Evolutionary conservation across 2,329 filamentous ascomycete species (phyloP), one percentile per base, ranked within the genome.

Genomic region (Hymenoscyphus occultus): DNA sequence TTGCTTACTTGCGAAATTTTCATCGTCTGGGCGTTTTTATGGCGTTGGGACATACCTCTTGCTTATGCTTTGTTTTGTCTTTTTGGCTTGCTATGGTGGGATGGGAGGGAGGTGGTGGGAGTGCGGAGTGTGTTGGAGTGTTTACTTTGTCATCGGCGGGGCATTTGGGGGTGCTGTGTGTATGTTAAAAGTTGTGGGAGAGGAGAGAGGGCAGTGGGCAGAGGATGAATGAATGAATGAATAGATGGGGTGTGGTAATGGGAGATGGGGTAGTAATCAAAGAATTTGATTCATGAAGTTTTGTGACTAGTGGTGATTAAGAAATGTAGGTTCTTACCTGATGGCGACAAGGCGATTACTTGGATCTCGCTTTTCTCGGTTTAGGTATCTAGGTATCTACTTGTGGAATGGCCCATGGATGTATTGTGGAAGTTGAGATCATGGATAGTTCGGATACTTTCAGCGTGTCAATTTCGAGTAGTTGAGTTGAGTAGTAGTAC

Each of bases 221-320:
- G 12, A 7, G 45, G 45, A 10, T 22, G 45, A 51, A n/a, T 22
- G 19, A n/a, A 51, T 51, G 45, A 19, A 51, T 51, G 45, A 51
- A 51, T 51, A 22, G 45, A 51, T 51, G 45, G 19, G 45, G 45
- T 51, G 45, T 51, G 45, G 45, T 51, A 51, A 51, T 51, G 45
- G 9, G 35, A 35, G 35, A 10, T 35, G 9, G 6, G n/a, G 12
- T 51, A 19, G 22, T 51, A 51, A 51, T 51, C 45, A 22, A 28
- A 51, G 7, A 19, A 51, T 51, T 51, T n/a, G n/a, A 51, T 51
- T 28, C 6, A 10, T 22, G 19, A 3, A n/a, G 7, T 48, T 22
- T 19, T 48, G 14, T 28, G 28, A 3, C 28, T 28, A 0, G 28
- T 28, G 28, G 28, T 28, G 28, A 28, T 28, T 28, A 3, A 28